These are phyloP conservation scores for Sordaria brevicollis DNA, from an alignment of 495 filamentous ascomycete species.

Conservation along the genomic window DNA sequence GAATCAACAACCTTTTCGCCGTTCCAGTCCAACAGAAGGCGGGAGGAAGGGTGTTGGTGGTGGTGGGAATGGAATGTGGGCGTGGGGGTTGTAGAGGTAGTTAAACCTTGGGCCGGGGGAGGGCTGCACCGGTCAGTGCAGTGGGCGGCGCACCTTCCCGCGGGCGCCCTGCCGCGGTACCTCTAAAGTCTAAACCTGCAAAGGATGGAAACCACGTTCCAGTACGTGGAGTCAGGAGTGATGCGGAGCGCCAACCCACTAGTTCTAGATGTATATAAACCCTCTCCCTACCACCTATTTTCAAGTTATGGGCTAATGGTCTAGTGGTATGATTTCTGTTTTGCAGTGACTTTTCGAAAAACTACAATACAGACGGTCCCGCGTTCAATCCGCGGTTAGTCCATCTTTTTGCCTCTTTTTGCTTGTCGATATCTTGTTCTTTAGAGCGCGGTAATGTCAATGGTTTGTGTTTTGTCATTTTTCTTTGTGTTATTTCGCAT, in stretches of 20 bases:
- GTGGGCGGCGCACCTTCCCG: too few species aligned
- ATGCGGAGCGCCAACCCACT: neutral
- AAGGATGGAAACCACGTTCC: too few species aligned
- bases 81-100: too few species aligned
- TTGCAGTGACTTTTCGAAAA: neutral
- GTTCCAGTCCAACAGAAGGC: too few species aligned
- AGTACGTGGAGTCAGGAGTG: too few species aligned
- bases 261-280: neutral
- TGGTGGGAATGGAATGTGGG: too few species aligned
- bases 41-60: too few species aligned
- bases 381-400: neutral
- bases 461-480: neutral
- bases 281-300: fast-evolving
- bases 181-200: too few species aligned
- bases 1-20: too few species aligned
- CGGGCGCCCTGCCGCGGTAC: too few species aligned
- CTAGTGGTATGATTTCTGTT: neutral
- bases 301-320: neutral
- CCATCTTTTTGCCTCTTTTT: neutral
- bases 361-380: neutral
- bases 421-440: neutral
- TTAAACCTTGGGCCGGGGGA: too few species aligned
- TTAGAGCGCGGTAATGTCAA: neutral
- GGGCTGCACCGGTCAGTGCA: too few species aligned
- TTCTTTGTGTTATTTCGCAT: neutral